These are phyloP conservation scores for Tuber umbilicatum DNA, from an alignment of 495 filamentous ascomycete genomes.

Conservation along the genomic window DNA sequence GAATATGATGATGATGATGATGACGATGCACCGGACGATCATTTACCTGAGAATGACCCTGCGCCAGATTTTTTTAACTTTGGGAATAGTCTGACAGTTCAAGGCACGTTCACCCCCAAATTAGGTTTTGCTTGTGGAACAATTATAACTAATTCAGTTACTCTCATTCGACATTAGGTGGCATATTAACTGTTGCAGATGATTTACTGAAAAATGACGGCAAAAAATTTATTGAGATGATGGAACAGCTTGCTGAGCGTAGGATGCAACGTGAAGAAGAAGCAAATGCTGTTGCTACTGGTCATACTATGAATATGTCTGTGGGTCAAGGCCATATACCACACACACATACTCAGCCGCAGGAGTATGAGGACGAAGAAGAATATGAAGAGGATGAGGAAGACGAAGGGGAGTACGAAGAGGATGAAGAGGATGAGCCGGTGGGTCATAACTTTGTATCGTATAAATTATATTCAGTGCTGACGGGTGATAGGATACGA, in stretches of 20 bases:
- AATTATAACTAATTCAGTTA: not conserved
- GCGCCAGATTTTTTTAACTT: slow-evolving; percentile 86
- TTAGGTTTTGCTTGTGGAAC: slow-evolving; percentile 31
- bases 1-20: slow-evolving; percentile 61
- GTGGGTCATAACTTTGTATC: slow-evolving; percentile 29
- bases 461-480: slow-evolving; percentile 43
- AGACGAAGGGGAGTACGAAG: slow-evolving; percentile 84
- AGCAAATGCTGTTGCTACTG: slow-evolving; percentile 55
- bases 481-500: slow-evolving; percentile 63
- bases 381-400: slow-evolving; percentile 73
- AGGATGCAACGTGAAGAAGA: slow-evolving; percentile 96
- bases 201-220: slow-evolving; percentile 98
- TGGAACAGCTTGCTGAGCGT: slow-evolving; percentile 97
- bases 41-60: slow-evolving; percentile 51
- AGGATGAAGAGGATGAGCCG: slow-evolving; percentile 70
- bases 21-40: slow-evolving; percentile 54
- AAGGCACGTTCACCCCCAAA: slow-evolving; percentile 61
- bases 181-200: slow-evolving; percentile 96
- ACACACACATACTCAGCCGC: slow-evolving; percentile 51
- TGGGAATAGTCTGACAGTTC: slow-evolving; percentile 90
- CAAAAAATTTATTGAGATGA: slow-evolving; percentile 99
- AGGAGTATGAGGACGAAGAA: slow-evolving; percentile 61
- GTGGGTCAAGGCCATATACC: slow-evolving; percentile 40
- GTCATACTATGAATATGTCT: slow-evolving; percentile 42
- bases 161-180: slow-evolving; percentile 54